Evolutionary conservation across 306 rosid species (phyloP).

Genomic region (Rubus parviflorus): DNA sequence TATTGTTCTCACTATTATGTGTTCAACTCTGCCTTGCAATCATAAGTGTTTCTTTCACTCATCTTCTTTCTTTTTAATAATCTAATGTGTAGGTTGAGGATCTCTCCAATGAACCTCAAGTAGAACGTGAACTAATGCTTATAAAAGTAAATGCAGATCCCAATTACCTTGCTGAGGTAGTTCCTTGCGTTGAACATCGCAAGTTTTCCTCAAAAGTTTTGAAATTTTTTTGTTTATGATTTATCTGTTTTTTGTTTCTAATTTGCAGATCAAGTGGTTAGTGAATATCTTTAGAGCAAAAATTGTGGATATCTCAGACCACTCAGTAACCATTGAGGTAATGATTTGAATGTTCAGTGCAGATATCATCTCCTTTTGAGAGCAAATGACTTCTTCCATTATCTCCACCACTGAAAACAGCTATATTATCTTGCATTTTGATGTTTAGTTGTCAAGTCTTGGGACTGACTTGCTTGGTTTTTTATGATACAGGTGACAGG

Average conservation of each 20-base stretch:
- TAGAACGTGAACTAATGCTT: constrained; percentile 81
- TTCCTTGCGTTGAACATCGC: constrained; percentile 3
- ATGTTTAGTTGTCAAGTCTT: background rate
- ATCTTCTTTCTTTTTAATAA: background rate
- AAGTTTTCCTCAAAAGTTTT: constrained; percentile 1
- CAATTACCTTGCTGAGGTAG: constrained; percentile 54
- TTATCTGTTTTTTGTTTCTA: constrained; percentile 18
- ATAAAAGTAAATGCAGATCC: constrained; percentile 60
- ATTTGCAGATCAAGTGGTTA: constrained; percentile 67
- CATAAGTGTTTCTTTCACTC: background rate
- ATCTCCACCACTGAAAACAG: background rate
- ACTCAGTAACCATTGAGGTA: constrained; percentile 74
- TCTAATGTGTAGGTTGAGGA: constrained; percentile 56
- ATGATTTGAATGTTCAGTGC: background rate
- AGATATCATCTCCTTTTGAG: no score
- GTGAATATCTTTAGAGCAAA: constrained; percentile 73
- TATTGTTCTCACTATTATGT: background rate
- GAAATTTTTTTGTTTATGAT: background rate
- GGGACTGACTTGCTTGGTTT: background rate
- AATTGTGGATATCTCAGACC: constrained; percentile 75
- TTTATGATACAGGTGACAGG: constrained; percentile 65
- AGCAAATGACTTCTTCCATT: background rate
- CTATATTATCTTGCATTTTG: background rate
- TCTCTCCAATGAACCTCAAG: constrained; percentile 71
- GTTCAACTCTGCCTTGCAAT: background rate